Evolutionary conservation across 2,329 filamentous ascomycete species (phyloP).

Genomic region (Epichloe sp.): DNA sequence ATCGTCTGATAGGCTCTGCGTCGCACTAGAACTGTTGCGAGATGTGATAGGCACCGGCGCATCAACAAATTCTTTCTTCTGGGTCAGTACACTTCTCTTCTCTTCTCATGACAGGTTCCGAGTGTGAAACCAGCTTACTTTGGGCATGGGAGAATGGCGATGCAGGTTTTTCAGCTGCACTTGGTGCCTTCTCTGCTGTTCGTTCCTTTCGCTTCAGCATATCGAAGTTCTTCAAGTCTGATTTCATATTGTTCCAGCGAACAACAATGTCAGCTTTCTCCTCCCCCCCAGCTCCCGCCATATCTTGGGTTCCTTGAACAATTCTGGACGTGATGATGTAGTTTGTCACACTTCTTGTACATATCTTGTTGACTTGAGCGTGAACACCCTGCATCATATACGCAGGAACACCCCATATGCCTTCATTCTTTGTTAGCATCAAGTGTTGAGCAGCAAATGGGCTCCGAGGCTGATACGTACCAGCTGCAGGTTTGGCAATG

Average conservation of each 20-base stretch:
- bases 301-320: conserved; percentile 59
- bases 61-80: conserved; percentile 20
- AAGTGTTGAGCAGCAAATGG: not conserved
- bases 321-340: conserved; percentile 70
- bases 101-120: conserved; percentile 37
- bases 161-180: conserved; percentile 7
- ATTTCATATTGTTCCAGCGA: conserved; percentile 49
- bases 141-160: conserved; percentile 18
- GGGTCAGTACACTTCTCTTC: conserved; percentile 34
- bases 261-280: conserved; percentile 52
- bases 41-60: conserved; percentile 5
- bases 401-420: conserved; percentile 57
- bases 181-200: conserved; percentile 21
- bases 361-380: conserved; percentile 59
- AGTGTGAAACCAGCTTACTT: conserved; percentile 35
- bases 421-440: not conserved
- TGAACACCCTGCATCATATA: conserved; percentile 76
- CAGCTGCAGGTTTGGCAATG: conserved; percentile 69
- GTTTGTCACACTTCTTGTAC: conserved; percentile 59
- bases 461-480: conserved; percentile 26
- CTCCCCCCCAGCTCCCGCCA: conserved; percentile 35
- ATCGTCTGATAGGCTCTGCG: conserved; percentile 23
- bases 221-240: conserved; percentile 48
- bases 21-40: conserved; percentile 7
- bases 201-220: conserved; percentile 35